A percentile compares a stretch with the other conserved stretches of the same genome.
phyloP scores from a whole-genome alignment of 768 basidiomycete genomes.

The Phylloporus sp. region DNA sequence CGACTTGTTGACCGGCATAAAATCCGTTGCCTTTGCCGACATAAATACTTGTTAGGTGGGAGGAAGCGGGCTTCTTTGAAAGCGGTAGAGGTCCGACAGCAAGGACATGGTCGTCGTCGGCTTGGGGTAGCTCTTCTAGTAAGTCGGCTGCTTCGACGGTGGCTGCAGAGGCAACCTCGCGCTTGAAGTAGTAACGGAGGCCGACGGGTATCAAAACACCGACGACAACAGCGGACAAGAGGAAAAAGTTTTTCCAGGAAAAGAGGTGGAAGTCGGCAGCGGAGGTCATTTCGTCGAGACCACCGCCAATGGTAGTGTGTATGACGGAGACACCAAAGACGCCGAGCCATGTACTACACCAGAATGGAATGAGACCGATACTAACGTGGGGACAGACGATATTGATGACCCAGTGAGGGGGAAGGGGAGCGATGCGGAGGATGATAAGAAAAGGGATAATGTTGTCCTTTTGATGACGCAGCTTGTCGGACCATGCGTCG shows the following conservation, averaged over 20 bases:
- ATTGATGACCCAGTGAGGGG: conserved; percentile 97
- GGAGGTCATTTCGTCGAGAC: conserved; percentile 93
- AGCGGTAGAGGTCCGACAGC: conserved; percentile 51
- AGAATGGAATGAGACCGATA: conserved; percentile 80
- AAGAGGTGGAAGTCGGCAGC: conserved; percentile 91
- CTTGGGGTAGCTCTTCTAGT: conserved; percentile 32
- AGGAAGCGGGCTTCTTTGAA: conserved; percentile 37
- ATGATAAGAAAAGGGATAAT: conserved; percentile 90
- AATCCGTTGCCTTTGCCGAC: conserved; percentile 37
- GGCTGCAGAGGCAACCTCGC: conserved; percentile 44
- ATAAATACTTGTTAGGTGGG: conserved; percentile 28
- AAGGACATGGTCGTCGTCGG: conserved; percentile 46
- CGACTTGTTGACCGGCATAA: conserved; percentile 39
- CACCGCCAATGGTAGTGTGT: conserved; percentile 90
- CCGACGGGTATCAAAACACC: conserved; percentile 95
- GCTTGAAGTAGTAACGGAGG: conserved; percentile 75
- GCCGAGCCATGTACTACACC: conserved; percentile 85
- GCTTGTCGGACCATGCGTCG: conserved; percentile 77
- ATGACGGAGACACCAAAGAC: conserved; percentile 90
- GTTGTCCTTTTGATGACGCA: conserved; percentile 74
- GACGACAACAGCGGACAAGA: conserved; percentile 76
- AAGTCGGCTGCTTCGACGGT: conserved; percentile 33
- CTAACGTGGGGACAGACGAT: conserved; percentile 89
- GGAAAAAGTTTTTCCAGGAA: conserved; percentile 86
- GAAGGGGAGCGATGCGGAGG: conserved; percentile 89